These are phyloP conservation scores for Pulveroboletus ridleyi DNA, from an alignment of 1,284 basidiomycete genomes.

Conservation along the genomic window DNA sequence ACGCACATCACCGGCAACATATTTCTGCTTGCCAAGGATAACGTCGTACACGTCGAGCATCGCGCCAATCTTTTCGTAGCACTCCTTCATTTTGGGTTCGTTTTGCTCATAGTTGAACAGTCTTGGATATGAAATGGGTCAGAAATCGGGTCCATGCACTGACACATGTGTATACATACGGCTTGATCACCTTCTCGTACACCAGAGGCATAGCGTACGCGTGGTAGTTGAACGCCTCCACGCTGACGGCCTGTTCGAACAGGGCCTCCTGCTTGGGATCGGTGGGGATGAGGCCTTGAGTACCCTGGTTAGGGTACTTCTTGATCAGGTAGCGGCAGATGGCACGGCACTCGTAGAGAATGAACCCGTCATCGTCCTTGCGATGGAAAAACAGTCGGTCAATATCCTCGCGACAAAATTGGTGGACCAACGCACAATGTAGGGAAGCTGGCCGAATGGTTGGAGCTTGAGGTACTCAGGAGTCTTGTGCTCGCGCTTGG, in stretches of 20 bases:
- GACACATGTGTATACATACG: too few relatives aligned
- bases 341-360: slow-evolving; percentile 40
- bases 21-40: slow-evolving; percentile 53
- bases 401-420: neutral
- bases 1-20: slow-evolving; percentile 46
- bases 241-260: slow-evolving; percentile 39
- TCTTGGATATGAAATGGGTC: slow-evolving; percentile 13
- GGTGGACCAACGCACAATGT: too few relatives aligned
- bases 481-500: slow-evolving; percentile 53
- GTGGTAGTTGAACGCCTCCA: too few relatives aligned
- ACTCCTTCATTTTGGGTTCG: slow-evolving; percentile 31
- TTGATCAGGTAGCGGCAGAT: slow-evolving; percentile 55
- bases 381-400: neutral
- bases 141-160: neutral
- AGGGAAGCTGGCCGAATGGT: slow-evolving; percentile 71
- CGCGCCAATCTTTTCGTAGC: slow-evolving; percentile 34
- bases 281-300: slow-evolving; percentile 39
- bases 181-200: too few relatives aligned
- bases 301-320: slow-evolving; percentile 49
- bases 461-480: slow-evolving; percentile 52
- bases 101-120: slow-evolving; percentile 28
- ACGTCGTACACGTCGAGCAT: slow-evolving; percentile 51
- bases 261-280: slow-evolving; percentile 38
- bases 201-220: too few relatives aligned
- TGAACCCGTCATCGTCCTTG: slow-evolving; percentile 51